Evolutionary conservation across 495 filamentous ascomycete species (phyloP), one percentile per base, ranked within the genome.

Genomic region (Patellaria atrata): DNA sequence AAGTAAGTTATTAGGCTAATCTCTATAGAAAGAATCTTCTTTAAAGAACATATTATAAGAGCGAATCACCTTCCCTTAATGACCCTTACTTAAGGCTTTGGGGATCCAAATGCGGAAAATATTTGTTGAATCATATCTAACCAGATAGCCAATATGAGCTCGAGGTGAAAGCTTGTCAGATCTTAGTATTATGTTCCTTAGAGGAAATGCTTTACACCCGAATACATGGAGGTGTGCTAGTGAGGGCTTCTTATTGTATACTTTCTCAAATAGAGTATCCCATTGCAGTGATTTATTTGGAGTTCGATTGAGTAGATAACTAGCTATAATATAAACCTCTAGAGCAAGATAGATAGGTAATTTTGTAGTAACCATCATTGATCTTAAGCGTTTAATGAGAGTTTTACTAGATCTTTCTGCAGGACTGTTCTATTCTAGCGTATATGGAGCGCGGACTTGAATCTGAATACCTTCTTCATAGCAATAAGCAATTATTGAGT

Each of bases 261-360:
- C 30, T 3, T 19, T 26, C 26, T 50, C 17, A 26, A 27, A 22
- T n/a, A 21, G 44, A 14, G 44, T 47, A 17, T 15, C 38, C 46
- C 44, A 50, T n/a, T 24, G 19, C 2, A 43, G 13, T 2, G 5
- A 13, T 27, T 35, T 11, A 17, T 20, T 43, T 13, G 38, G 38
- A 5, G 44, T 46, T n/a, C 38, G 17, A 25, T 47, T 47, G 25
- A 47, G 35, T 2, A 47, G 29, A 20, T 44, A 44, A 8, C 23
- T 19, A 13, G 37, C 37, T 22, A 22, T 35, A 4, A 27, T 10
- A 24, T 13, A 31, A 9, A 27, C 16, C 14, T 43, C 27, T 17
- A 30, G 31, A 3, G 30, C 14, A n/a, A 47, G 35, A 10, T 14
- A n/a, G 19, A 16, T 35, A 12, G 39, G 42, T 24, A 45, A 27